phyloP scores from a whole-genome alignment of 2,329 filamentous ascomycete genomes.

The Stachybotrys elegans region DNA sequence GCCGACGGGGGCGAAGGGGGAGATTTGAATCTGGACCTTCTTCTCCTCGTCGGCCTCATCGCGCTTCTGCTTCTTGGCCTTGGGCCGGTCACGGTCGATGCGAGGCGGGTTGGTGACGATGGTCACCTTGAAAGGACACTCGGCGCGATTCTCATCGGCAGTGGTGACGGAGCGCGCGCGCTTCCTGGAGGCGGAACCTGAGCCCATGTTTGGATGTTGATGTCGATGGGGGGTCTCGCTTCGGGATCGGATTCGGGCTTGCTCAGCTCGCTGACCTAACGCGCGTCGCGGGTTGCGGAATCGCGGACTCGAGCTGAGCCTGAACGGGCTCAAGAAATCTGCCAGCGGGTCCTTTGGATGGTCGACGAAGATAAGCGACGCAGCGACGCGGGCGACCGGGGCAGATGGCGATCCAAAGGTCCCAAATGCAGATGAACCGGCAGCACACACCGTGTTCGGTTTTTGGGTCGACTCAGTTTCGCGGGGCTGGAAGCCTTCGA shows the following conservation, averaged over 20 bases:
- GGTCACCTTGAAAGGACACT: conserved; percentile 48
- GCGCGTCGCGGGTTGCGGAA: no score
- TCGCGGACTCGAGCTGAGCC: no score
- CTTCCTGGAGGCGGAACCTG: conserved; percentile 38
- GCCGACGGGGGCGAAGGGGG: conserved; percentile 49
- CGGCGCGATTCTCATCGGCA: conserved; percentile 46
- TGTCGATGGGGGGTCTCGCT: conserved; percentile 8
- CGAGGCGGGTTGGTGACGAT: conserved; percentile 21
- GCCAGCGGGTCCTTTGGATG: no score
- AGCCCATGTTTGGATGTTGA: conserved; percentile 14
- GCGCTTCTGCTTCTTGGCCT: conserved; percentile 43
- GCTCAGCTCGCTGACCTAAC: no score
- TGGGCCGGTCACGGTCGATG: conserved; percentile 29
- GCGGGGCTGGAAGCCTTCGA: background rate
- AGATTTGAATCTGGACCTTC: conserved; percentile 44
- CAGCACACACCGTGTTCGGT: conserved; percentile 24
- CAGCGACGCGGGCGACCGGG: background rate
- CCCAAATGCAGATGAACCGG: conserved; percentile 8
- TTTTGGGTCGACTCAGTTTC: conserved; percentile 17
- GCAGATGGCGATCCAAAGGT: background rate
- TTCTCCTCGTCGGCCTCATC: conserved; percentile 39
- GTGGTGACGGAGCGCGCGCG: conserved; percentile 39
- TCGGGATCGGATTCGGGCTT: no score
- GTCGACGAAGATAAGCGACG: no score
- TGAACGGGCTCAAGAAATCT: background rate